Evolutionary conservation across 2,329 filamentous ascomycete genomes (phyloP).

Genomic region (Pseudogymnoascus sp.): DNA sequence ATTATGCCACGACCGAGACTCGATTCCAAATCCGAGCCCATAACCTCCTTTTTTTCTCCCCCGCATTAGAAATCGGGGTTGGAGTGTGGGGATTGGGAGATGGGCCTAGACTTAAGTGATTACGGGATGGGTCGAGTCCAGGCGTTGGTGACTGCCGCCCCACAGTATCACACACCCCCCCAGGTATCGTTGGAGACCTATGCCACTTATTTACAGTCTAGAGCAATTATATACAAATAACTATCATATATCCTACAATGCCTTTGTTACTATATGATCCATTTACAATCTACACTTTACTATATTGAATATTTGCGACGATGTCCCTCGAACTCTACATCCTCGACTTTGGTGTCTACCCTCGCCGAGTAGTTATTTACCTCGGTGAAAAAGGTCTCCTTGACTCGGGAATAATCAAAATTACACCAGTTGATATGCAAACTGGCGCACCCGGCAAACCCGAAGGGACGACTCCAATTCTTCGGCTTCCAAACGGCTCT

Average conservation of each 20-base stretch:
- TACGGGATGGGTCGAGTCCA: not conserved
- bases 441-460: conserved; percentile 20
- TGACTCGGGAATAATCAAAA: not conserved
- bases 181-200: not conserved
- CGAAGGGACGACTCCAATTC: conserved; percentile 18
- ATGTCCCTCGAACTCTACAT: conserved; percentile 14
- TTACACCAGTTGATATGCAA: not conserved
- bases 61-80: not conserved
- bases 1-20: not conserved
- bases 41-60: not conserved
- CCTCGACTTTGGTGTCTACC: conserved; percentile 12
- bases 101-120: not conserved
- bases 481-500: conserved; percentile 18
- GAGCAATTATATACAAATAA: not conserved
- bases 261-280: not conserved
- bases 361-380: conserved; percentile 13
- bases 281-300: not conserved
- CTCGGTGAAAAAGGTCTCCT: conserved; percentile 11
- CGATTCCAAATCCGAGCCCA: not conserved
- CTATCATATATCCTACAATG: not conserved
- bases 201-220: not conserved
- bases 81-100: not conserved
- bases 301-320: not conserved
- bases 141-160: not conserved
- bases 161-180: not conserved